Conservation (phyloP, 305 asterid genomes). For the Plantago coronopus region DNA sequence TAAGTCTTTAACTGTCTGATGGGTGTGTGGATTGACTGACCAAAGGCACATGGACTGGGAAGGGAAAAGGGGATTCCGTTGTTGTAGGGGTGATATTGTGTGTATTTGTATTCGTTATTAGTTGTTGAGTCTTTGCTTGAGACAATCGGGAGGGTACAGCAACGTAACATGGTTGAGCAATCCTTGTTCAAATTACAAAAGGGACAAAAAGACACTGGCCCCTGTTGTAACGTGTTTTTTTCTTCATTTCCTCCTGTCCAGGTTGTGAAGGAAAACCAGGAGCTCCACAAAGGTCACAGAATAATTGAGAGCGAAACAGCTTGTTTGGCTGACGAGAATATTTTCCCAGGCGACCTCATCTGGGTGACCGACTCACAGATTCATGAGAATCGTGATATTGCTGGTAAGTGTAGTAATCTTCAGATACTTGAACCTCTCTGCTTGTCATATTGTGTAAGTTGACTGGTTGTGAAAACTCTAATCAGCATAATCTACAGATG, state of each 20-base stretch:
- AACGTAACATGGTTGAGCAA: too few species aligned
- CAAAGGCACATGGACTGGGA: too few species aligned
- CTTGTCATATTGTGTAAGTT: background rate
- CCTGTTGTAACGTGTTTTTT: background rate
- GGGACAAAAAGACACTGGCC: background rate
- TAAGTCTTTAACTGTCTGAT: too few species aligned
- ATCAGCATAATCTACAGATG: too few species aligned
- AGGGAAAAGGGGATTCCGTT: too few species aligned
- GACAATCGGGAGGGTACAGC: too few species aligned
- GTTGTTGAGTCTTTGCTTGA: too few species aligned
- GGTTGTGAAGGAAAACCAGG: slow-evolving; percentile 95
- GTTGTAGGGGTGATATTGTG: too few species aligned
- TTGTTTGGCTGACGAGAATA: slow-evolving; percentile 74
- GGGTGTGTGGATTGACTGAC: too few species aligned
- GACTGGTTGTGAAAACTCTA: too few species aligned
- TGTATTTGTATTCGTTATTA: too few species aligned
- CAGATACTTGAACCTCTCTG: background rate
- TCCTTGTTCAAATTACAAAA: too few species aligned
- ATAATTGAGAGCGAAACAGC: slow-evolving; percentile 68
- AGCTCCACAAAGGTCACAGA: slow-evolving; percentile 83
- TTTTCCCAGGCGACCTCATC: slow-evolving; percentile 86
- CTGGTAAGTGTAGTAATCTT: slow-evolving; percentile 48
- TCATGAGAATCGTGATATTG: slow-evolving; percentile 97
- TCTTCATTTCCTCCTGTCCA: slow-evolving; percentile 30
- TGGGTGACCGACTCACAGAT: slow-evolving; percentile 97